These are phyloP conservation scores for Acer yangbiense DNA, from an alignment of 345 rosid genomes.

Conservation along the genomic window DNA sequence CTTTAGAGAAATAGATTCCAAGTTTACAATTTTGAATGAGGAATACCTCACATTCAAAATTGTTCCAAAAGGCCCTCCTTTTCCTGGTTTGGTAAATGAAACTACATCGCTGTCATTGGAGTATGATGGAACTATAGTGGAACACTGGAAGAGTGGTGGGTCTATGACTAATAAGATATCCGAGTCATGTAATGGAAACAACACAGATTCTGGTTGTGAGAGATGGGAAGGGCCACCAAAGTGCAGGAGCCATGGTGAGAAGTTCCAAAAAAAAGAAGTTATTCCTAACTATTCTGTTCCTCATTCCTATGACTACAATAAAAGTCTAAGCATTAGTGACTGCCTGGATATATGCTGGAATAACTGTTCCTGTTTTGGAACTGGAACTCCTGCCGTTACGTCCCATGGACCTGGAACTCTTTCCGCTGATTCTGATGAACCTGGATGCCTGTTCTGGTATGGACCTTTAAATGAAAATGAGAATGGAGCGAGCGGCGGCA, in stretches of 20 bases:
- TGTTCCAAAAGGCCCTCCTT: too few relatives aligned
- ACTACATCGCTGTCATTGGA: not conserved
- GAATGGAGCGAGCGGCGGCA: not conserved
- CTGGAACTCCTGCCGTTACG: too few relatives aligned
- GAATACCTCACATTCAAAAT: not conserved
- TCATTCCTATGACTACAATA: too few relatives aligned
- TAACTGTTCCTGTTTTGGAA: not conserved
- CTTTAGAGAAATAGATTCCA: not conserved
- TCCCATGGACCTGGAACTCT: too few relatives aligned
- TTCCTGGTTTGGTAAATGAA: too few relatives aligned
- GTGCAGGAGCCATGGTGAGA: too few relatives aligned
- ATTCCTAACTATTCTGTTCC: not conserved
- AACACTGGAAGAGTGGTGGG: too few relatives aligned
- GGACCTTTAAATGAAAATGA: not conserved
- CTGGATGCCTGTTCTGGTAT: not conserved
- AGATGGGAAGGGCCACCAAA: not conserved
- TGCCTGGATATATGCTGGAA: constrained; percentile 7
- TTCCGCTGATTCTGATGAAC: too few relatives aligned
- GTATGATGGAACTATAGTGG: not conserved
- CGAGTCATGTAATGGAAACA: not conserved
- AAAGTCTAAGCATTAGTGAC: not conserved
- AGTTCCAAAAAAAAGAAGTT: too few relatives aligned
- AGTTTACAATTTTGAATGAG: not conserved
- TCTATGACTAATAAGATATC: not conserved
- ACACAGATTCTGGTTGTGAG: not conserved